phyloP scores from a whole-genome alignment of 331 rosid species.

The Pyrus hybrid region DNA sequence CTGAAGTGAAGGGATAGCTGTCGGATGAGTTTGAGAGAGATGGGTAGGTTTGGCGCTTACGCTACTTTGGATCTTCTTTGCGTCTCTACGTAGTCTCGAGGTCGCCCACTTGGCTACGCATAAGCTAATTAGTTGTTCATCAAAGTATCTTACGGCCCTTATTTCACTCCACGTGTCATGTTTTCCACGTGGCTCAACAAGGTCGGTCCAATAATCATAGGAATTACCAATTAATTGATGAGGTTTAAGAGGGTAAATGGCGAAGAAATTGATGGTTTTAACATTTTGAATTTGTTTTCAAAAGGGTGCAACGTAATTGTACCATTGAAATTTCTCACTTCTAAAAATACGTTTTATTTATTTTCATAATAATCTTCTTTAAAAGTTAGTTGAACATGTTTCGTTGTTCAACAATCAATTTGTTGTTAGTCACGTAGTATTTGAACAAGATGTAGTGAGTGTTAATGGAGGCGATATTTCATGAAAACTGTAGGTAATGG shows the following conservation, averaged over 20 bases:
- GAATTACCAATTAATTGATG: not conserved
- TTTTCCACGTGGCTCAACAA: constrained; percentile 26
- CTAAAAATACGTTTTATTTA: not conserved
- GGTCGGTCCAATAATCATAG: not conserved
- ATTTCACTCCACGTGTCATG: constrained; percentile 16
- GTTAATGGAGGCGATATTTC: too few species aligned
- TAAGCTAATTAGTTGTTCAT: constrained; percentile 13
- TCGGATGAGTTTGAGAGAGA: constrained; percentile 37
- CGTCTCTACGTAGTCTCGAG: constrained; percentile 54
- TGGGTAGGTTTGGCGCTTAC: constrained; percentile 74
- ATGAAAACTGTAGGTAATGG: too few species aligned
- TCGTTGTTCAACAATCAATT: not conserved
- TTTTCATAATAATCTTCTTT: not conserved
- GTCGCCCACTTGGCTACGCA: constrained; percentile 63
- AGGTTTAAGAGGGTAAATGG: not conserved
- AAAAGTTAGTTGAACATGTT: not conserved
- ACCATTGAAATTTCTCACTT: not conserved
- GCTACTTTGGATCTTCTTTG: constrained; percentile 74
- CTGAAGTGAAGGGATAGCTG: constrained; percentile 10
- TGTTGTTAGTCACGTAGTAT: too few species aligned
- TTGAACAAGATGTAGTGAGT: too few species aligned
- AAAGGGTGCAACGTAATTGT: not conserved
- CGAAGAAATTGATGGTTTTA: not conserved
- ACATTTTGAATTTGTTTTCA: not conserved
- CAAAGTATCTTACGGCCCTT: not conserved